A percentile compares a stretch with the other conserved stretches of the same genome.
Evolutionary conservation across 2,329 filamentous ascomycete species (phyloP).

Genomic region (Botrytis byssoidea): DNA sequence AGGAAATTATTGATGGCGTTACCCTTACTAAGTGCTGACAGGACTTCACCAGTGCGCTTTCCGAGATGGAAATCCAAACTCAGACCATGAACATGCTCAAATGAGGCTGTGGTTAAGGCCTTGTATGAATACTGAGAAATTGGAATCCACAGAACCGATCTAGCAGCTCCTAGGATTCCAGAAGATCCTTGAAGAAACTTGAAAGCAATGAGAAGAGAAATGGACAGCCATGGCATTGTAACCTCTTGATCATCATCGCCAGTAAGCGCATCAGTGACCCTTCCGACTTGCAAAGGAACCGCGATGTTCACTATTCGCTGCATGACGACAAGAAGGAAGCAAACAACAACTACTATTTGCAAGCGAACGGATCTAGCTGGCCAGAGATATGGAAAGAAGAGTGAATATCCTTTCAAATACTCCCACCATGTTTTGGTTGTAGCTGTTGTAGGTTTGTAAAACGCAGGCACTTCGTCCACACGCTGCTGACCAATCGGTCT

Average conservation of each 20-base stretch:
- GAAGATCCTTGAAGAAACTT: slow-evolving; percentile 85
- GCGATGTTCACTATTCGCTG: slow-evolving; percentile 84
- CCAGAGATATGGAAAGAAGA: slow-evolving; percentile 98
- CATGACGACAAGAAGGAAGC: slow-evolving; percentile 74
- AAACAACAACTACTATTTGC: slow-evolving; percentile 76
- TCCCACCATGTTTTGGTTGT: slow-evolving; percentile 94
- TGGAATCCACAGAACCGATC: slow-evolving; percentile 90
- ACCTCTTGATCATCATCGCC: slow-evolving; percentile 47
- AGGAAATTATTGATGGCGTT: slow-evolving; percentile 95
- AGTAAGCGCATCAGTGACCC: slow-evolving; percentile 73
- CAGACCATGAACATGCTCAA: slow-evolving; percentile 93
- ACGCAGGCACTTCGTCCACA: slow-evolving; percentile 66
- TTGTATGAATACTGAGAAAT: slow-evolving; percentile 97
- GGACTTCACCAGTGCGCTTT: slow-evolving; percentile 93
- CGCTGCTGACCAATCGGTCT: slow-evolving; percentile 43
- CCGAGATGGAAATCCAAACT: slow-evolving; percentile 95
- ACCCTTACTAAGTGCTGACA: slow-evolving; percentile 94
- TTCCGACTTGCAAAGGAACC: slow-evolving; percentile 78
- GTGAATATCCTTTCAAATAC: slow-evolving; percentile 84
- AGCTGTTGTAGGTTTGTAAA: slow-evolving; percentile 83
- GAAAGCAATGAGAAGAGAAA: slow-evolving; percentile 73
- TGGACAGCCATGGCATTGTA: slow-evolving; percentile 66
- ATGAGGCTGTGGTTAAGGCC: slow-evolving; percentile 88
- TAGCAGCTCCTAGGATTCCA: slow-evolving; percentile 77
- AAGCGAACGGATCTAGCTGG: slow-evolving; percentile 75